These are phyloP conservation scores for Aureobasidium lini DNA, from an alignment of 2,329 filamentous ascomycete genomes.

Conservation along the genomic window DNA sequence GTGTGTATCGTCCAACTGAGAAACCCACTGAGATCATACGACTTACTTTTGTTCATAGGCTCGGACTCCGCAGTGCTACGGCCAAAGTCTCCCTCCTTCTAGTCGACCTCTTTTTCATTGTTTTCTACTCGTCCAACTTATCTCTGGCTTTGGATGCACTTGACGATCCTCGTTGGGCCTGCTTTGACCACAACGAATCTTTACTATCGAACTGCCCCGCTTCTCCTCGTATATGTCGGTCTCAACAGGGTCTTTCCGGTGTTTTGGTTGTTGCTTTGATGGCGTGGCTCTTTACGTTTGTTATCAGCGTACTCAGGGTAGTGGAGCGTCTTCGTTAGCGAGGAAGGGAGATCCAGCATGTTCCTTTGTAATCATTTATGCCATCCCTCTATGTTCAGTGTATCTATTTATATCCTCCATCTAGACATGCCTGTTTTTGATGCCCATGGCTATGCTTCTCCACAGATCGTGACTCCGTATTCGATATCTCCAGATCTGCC, in stretches of 20 bases:
- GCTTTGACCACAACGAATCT: conserved; percentile 24
- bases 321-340: conserved; percentile 27
- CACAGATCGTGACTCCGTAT: neutral
- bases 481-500: neutral
- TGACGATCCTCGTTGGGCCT: conserved; percentile 52
- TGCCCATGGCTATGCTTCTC: neutral
- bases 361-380: conserved; percentile 10
- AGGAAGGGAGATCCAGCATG: neutral
- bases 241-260: conserved; percentile 64
- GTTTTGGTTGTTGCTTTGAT: conserved; percentile 75
- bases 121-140: conserved; percentile 91
- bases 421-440: neutral
- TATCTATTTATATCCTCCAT: conserved; percentile 4
- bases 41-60: conserved; percentile 23
- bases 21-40: no score
- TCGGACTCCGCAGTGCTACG: conserved; percentile 74
- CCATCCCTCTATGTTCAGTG: neutral
- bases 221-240: conserved; percentile 46
- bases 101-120: conserved; percentile 90
- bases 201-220: conserved; percentile 28
- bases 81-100: conserved; percentile 86
- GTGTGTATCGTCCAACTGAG: conserved; percentile 15
- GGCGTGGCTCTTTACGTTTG: conserved; percentile 86
- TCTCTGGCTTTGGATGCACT: conserved; percentile 82
- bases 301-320: conserved; percentile 54